Evolutionary conservation across 2,329 filamentous ascomycete species (phyloP), one percentile per base, ranked within the genome.

Genomic region (Cladophialophora bantiana): DNA sequence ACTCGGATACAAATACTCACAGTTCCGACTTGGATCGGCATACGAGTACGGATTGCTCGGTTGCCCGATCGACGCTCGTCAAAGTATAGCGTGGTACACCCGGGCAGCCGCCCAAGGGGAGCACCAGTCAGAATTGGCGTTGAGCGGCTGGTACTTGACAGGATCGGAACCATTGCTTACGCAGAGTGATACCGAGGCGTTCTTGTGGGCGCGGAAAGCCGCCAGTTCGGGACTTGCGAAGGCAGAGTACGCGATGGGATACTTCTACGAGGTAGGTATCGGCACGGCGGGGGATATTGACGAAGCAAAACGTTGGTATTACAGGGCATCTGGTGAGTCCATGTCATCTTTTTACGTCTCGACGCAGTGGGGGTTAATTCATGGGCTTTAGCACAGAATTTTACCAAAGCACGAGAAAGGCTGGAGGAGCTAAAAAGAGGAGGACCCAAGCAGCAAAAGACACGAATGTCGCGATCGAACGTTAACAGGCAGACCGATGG

Each of bases 301-400:
- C 74, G 95, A 98, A 80, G 95, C 94, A 26, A 97, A 96, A 84
- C 88, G 93, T 73, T 99, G 95, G 95, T 99, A 99, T 81, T 97
- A 94, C 86, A 86, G 94, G 78, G 94, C 95, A 79, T 95, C 95
- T 77, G 91, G 94, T 97, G 84, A 88, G 93, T 89, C 67, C 59
- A 61, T 52, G 10, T 12, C 15, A 7, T 7, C 12, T 6, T 18
- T 38, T 59, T 4, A 9, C 1, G 6, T 31, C 15, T 26, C 34
- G 7, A 35, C 5, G 18, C 13, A 26, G 66, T n/a, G 56, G 6
- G 53, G 32, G 59, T 64, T 60, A 32, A 68, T 66, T 71, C 54
- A 68, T 59, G 40, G 32, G 4, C 3, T 59, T 65, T 66, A 97
- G 94, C 94, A 66, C 94, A 98, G 82, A 93, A 96, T 75, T 97